Evolutionary conservation across 805 yeast species (phyloP), one percentile per base, ranked within the genome.

Genomic region (Maudiozyma turicensis): DNA sequence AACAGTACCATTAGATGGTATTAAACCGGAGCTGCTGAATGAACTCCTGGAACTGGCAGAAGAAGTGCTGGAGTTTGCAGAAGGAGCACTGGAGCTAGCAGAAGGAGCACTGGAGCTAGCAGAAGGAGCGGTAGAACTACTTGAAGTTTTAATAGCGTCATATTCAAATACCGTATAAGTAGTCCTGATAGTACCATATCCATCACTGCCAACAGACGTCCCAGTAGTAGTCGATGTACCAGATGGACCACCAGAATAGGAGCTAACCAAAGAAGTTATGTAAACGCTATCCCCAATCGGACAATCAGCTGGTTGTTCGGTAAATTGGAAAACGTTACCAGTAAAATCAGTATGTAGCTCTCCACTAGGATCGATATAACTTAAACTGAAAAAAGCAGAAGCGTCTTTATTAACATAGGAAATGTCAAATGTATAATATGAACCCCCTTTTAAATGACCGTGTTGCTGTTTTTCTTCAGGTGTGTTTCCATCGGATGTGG

Each of bases 61-160:
- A 6, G 38, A 10, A 13, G 38, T 35, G 6, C 14, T 35, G 14
- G 11, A 13, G 11, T 8, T n/a, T n/a, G n/a, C n/a, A n/a, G n/a
- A n/a, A n/a, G n/a, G n/a, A n/a, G n/a, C n/a, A n/a, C n/a, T n/a
- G n/a, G n/a, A n/a, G n/a, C n/a, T n/a, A n/a, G n/a, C n/a, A n/a
- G n/a, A n/a, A n/a, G n/a, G n/a, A n/a, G 14, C 6, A 6, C 14
- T 13, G 38, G 6, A 35, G 14, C 38, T 35, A 9, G 38, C 11
- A 13, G 38, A 10, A 35, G 14, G 5, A 29, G 26, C 6, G n/a
- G 37, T 35, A 13, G 86, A 6, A 10, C 39, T 6, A 6, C 11
- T 11, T 8, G 57, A 55, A 10, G 55, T 52, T 15, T 48, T 47
- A 35, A 54, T 43, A 26, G 33, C n/a, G n/a, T n/a, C n/a, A n/a